Conservation (phyloP, 2,329 filamentous ascomycete genomes). For the Raffaelea albimanens region DNA sequence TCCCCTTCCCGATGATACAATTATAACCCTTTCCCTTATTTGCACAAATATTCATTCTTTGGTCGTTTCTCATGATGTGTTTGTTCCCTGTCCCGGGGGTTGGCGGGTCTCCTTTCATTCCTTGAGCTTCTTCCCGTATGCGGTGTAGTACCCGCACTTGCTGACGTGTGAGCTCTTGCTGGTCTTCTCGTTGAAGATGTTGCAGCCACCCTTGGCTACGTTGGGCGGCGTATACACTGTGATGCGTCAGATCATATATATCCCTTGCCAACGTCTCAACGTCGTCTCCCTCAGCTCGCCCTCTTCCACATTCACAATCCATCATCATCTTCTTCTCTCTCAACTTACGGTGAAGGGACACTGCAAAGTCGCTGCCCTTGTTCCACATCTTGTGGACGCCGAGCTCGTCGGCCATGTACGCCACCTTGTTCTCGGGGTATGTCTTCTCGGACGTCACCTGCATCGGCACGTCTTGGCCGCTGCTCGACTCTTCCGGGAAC, state of each 20-base stretch:
- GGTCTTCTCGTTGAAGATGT: constrained; percentile 70
- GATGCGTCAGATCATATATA: neutral
- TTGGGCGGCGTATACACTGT: constrained; percentile 80
- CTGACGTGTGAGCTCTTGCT: constrained; percentile 63
- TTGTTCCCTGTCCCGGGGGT: no score
- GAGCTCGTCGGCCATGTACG: constrained; percentile 87
- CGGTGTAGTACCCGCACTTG: constrained; percentile 64
- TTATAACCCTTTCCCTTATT: no score
- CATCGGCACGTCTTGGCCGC: constrained; percentile 44
- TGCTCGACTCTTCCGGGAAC: constrained; percentile 46
- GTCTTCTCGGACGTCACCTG: constrained; percentile 56
- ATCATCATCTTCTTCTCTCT: neutral
- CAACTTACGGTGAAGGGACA: constrained; percentile 65
- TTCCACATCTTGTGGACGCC: constrained; percentile 80
- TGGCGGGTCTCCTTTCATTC: no score
- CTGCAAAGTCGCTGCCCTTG: constrained; percentile 62
- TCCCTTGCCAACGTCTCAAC: neutral
- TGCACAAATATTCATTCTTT: no score
- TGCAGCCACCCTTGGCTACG: constrained; percentile 71
- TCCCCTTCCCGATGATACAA: no score
- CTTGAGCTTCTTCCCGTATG: constrained; percentile 41
- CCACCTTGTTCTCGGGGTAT: constrained; percentile 63
- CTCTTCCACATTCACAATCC: neutral
- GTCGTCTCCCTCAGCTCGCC: neutral
- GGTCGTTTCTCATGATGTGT: no score